Conservation (phyloP, 306 rosid genomes). For the Vigna mungo region DNA sequence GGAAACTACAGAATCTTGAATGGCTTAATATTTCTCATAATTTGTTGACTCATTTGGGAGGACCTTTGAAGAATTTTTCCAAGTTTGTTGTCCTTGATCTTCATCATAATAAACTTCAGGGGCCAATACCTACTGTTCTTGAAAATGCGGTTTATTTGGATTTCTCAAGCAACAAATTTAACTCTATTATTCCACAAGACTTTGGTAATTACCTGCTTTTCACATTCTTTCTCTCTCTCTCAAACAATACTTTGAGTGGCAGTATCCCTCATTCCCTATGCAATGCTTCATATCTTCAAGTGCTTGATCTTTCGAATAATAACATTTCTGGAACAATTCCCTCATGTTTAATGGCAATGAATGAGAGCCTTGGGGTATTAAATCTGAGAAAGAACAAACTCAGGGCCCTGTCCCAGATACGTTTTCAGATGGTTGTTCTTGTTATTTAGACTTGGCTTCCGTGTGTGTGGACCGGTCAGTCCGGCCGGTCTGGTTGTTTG, state of each 20-base stretch:
- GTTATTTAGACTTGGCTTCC: no score
- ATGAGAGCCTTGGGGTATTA: constrained; percentile 42
- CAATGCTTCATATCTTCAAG: neutral
- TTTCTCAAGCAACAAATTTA: constrained; percentile 51
- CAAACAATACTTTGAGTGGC: constrained; percentile 30
- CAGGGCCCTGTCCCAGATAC: constrained; percentile 36
- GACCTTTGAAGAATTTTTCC: neutral
- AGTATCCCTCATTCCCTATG: constrained; percentile 36
- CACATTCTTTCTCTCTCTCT: constrained; percentile 29
- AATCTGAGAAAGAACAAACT: constrained; percentile 48
- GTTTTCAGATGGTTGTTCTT: constrained; percentile 44
- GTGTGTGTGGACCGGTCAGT: no score
- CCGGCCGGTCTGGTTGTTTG: no score
- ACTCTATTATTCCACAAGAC: neutral
- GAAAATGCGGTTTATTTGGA: neutral
- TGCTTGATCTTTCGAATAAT: neutral
- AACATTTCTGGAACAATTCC: constrained; percentile 6
- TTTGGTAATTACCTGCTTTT: rapidly evolving
- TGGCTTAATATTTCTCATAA: neutral
- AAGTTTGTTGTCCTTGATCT: neutral
- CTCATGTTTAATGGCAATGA: constrained; percentile 36
- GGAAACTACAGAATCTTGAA: neutral
- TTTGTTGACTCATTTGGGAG: neutral
- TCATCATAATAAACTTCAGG: neutral
- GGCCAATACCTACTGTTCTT: neutral